Conservation (phyloP, 768 basidiomycete species). For the Gloeopeniophorella convolvens region DNA sequence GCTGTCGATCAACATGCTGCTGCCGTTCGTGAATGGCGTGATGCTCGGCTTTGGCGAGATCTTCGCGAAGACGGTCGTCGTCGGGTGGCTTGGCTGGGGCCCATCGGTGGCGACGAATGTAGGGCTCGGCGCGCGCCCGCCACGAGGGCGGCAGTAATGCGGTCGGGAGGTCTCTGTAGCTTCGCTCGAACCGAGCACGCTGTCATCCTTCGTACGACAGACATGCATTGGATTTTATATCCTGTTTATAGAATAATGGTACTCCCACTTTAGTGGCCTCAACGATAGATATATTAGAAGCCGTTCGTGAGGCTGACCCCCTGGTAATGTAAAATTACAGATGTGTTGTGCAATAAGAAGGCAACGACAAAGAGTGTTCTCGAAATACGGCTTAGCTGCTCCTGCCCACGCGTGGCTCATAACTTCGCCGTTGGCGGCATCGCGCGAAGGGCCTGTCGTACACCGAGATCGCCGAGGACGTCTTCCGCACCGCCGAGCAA, state of each 20-base stretch:
- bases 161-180: not conserved
- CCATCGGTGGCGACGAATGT: conserved; percentile 24
- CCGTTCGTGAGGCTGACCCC: not conserved
- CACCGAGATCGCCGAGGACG: conserved; percentile 71
- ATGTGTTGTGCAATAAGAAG: not conserved
- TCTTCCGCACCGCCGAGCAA: conserved; percentile 53
- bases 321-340: not conserved
- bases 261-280: not conserved
- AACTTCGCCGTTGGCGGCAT: conserved; percentile 41
- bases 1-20: conserved; percentile 73
- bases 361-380: not conserved
- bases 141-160: not conserved
- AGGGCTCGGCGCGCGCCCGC: conserved; percentile 8
- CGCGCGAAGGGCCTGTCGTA: conserved; percentile 61
- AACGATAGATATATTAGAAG: not conserved
- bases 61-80: conserved; percentile 73
- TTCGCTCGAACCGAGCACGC: not conserved
- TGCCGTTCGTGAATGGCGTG: conserved; percentile 90
- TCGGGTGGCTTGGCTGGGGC: conserved; percentile 45
- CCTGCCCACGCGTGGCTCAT: not conserved
- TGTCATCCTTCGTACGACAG: not conserved
- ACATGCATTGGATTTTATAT: conserved; percentile 6
- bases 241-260: conserved; percentile 10
- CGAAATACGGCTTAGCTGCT: no score
- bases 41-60: conserved; percentile 98